phyloP scores from a whole-genome alignment of 768 basidiomycete genomes.

The Gyrodon lividus region DNA sequence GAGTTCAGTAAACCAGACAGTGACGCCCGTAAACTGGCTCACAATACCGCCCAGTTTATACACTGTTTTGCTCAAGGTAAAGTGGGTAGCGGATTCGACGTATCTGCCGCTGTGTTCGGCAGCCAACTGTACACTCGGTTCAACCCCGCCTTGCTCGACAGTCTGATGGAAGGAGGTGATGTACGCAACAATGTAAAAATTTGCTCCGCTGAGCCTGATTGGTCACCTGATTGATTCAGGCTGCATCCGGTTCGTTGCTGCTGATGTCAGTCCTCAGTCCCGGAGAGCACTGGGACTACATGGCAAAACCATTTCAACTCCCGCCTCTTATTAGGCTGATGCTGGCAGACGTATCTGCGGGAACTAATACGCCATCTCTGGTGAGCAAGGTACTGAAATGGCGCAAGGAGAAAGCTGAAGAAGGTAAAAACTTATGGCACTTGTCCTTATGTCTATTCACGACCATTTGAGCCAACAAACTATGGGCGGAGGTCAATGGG shows the following conservation, averaged over 20 bases:
- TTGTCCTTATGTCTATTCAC: background rate
- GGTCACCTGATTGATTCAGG: conserved; percentile 11
- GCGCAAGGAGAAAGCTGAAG: conserved; percentile 62
- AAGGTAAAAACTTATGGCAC: conserved; percentile 41
- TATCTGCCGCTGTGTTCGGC: conserved; percentile 90
- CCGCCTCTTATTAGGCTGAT: conserved; percentile 83
- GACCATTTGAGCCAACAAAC: conserved; percentile 46
- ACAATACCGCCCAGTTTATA: conserved; percentile 91
- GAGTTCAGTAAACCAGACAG: conserved; percentile 45
- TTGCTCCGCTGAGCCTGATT: background rate
- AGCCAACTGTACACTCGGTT: conserved; percentile 93
- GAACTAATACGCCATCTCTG: conserved; percentile 93
- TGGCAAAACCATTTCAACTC: conserved; percentile 68
- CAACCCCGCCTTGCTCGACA: conserved; percentile 47
- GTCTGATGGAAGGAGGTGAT: conserved; percentile 21
- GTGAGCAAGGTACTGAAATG: conserved; percentile 90
- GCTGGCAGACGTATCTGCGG: conserved; percentile 94
- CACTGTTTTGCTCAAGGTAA: conserved; percentile 98
- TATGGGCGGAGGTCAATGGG: conserved; percentile 66
- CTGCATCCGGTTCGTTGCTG: conserved; percentile 6
- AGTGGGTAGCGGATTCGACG: conserved; percentile 96
- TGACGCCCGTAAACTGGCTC: conserved; percentile 63
- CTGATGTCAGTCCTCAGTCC: conserved; percentile 64
- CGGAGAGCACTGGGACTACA: conserved; percentile 63
- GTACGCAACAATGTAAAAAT: conserved; percentile 14